Evolutionary conservation across 2,329 filamentous ascomycete genomes (phyloP), one percentile per base, ranked within the genome.

Genomic region (Penicillium palitans): DNA sequence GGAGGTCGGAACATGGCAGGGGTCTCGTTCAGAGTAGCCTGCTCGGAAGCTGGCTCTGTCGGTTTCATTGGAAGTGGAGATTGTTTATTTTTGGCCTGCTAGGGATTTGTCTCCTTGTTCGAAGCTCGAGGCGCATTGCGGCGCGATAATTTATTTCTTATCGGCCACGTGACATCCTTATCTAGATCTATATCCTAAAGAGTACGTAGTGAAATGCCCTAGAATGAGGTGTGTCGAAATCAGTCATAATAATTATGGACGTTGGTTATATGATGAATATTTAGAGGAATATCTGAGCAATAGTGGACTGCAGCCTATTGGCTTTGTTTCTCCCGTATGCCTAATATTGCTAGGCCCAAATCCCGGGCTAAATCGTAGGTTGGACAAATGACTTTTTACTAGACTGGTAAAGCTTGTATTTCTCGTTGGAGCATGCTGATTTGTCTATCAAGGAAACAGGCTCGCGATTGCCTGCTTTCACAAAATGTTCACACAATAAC

Each of bases 1-100:
- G 93, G 92, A 47, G 92, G 91, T 64, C 88, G 86, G 74, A 96
- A 90, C 83, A 87, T 86, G 52, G 66, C 69, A 60, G 72, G 65
- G 61, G 72, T 61, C 59, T 74, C 66, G 66, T 66, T 63, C 41
- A 17, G 46, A 25, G 59, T 55, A 48, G 58, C 61, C 55, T 66
- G 63, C 39, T 65, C 61, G 44, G 59, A 51, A 17, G 48, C 19
- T 31, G 61, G 42, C 21, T 35, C 61, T 21, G 52, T 57, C 19
- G 66, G 49, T 60, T 66, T 66, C 68, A 70, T 70, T 61, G 65
- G 42, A 47, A 17, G 17, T 39, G 17, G 40, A 62, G 52, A 46
- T 42, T 33, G 31, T 29, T 13, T n/a, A n/a, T 19, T 46, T 24
- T 13, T 10, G 29, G 29, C 44, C 37, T 42, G 17, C 19, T 53